Evolutionary conservation across 2,329 filamentous ascomycete species (phyloP), one percentile per base, ranked within the genome.

Genomic region (Fusarium subglutinans): DNA sequence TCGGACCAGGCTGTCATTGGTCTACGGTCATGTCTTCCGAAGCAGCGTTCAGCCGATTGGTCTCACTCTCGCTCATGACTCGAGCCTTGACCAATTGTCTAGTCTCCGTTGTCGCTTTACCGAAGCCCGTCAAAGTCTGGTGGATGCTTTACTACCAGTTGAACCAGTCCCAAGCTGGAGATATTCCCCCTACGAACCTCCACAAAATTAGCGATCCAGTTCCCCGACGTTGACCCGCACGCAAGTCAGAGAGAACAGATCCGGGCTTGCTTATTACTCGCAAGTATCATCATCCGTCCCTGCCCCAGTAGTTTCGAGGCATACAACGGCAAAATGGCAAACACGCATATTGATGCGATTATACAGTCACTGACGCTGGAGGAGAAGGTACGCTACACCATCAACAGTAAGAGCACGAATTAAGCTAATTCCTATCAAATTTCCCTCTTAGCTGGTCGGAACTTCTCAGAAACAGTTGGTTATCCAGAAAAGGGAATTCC

Each of bases 381-480:
- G 15, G 74, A 77, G 38, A 77, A 77, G 43, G 76, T 70, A 45
- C 10, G 18, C 9, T 41, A 26, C 18, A 1, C 11, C 0, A 14
- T 7, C 17, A n/a, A 4, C 1, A 1, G 2, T 22, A 1, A 5
- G 6, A 3, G 30, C 11, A 4, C 17, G 1, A 2, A n/a, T 15
- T 24, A 2, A 55, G 28, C 56, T 70, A 40, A 70, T 20, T 6
- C 4, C 1, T 22, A 12, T 6, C 17, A 77, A 76, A 75, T 78
- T 11, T 68, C 75, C 14, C 66, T 78, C 4, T 72, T 78, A 15
- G 76, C 75, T 2, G 76, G 76, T 2, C 63, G 54, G 28, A 76
- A 68, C 69, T 78, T 78, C n/a, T 78, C 76, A 3, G 76, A 77
- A 51, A 78, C 76, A 10, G 55, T 66, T 13, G 68, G 54, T 1